Evolutionary conservation across 2,329 filamentous ascomycete species (phyloP), one percentile per base, ranked within the genome.

Genomic region (Lachnellula arida): DNA sequence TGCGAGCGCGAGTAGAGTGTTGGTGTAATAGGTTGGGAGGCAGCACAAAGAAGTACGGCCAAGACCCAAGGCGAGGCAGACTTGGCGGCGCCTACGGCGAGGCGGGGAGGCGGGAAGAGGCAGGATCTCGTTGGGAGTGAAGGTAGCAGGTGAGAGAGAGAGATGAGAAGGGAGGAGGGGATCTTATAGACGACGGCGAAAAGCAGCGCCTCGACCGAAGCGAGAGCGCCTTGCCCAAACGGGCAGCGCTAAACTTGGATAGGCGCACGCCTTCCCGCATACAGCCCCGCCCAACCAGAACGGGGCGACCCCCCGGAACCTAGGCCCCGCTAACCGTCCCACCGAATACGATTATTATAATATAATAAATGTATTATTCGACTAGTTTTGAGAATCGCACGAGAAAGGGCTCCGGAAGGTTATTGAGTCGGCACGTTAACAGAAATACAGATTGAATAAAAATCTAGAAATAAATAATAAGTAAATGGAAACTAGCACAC

Each of bases 171-270:
- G 44, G 15, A 23, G 34, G 37, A 14, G 42, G 35, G 49, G 47
- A 47, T 59, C 54, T 59, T 59, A 56, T 59, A 54, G 32, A 50
- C 50, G 50, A 59, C 22, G 46, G 56, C 46, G 49, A 53, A 59
- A 59, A 56, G 46, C 46, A 59, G 53, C 49, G 53, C 28, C 50
- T 46, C 7, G 17, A 39, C 46, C 23, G 34, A 58, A 55, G 49
- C 53, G 53, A 55, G 53, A 17, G 46, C 56, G 48, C 56, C 49
- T 55, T 58, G 35, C 43, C 48, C n/a, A 25, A 58, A 49, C n/a
- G 8, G 32, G 37, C 51, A 17, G 22, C 34, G 48, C 48, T 35
- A 44, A 51, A 51, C 43, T 39, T 28, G n/a, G 53, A 51, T 34
- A 7, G 25, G 51, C 42, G 22, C 32, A 28, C 43, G 37, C 49